Evolutionary conservation across 148 eudicot genomes (phyloP).

Genomic region (Hydrangea macrophylla): DNA sequence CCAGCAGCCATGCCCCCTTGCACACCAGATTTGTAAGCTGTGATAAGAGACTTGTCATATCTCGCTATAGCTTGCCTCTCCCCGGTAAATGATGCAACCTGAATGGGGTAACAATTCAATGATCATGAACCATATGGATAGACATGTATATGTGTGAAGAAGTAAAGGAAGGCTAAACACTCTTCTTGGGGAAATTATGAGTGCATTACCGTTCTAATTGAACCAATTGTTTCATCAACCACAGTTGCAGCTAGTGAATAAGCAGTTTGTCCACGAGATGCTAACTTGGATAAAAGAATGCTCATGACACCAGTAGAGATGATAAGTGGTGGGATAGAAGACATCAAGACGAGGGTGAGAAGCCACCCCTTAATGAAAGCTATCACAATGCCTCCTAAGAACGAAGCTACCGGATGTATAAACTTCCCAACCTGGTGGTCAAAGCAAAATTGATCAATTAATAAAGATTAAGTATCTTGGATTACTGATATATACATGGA

Average conservation of each 20-base stretch:
- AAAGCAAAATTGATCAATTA: too few species aligned
- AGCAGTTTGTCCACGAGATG: slow-evolving; percentile 38
- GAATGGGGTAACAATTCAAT: too few species aligned
- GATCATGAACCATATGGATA: neutral
- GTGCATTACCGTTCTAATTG: slow-evolving; percentile 63
- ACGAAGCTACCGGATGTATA: slow-evolving; percentile 32
- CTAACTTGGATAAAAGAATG: slow-evolving; percentile 23
- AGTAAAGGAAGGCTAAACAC: too few species aligned
- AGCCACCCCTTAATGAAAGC: slow-evolving; percentile 44
- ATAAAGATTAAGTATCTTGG: too few species aligned
- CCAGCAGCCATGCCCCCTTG: slow-evolving; percentile 48
- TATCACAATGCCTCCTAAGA: too few species aligned
- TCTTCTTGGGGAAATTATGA: neutral
- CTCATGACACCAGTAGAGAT: slow-evolving; percentile 31
- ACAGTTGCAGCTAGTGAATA: slow-evolving; percentile 40
- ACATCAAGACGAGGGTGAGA: slow-evolving; percentile 46
- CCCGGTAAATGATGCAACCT: slow-evolving; percentile 60
- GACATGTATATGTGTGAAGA: too few species aligned
- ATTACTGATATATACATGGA: too few species aligned
- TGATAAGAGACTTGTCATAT: slow-evolving; percentile 30
- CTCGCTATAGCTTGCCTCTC: slow-evolving; percentile 41
- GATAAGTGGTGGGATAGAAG: slow-evolving; percentile 39
- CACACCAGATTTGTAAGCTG: slow-evolving; percentile 42
- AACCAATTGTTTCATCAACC: slow-evolving; percentile 50
- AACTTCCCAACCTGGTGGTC: slow-evolving; percentile 50